Evolutionary conservation across 768 basidiomycete genomes (phyloP).

Genomic region (Suillus ampliporus): DNA sequence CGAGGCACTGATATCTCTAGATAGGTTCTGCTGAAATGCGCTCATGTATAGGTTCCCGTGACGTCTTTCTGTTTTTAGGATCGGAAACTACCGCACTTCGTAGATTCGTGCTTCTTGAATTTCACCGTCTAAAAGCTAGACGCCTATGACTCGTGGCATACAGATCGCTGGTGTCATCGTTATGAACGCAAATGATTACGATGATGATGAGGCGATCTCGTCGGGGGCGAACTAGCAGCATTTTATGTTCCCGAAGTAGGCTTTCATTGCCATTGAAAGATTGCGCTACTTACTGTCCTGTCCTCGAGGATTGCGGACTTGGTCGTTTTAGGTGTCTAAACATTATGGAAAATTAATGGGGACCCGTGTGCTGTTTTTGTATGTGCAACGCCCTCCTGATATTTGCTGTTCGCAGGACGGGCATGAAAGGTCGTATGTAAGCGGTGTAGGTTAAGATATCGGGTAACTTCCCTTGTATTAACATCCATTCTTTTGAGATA

Average conservation of each 20-base stretch:
- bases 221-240: neutral
- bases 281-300: neutral
- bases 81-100: neutral
- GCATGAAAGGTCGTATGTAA: neutral
- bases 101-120: neutral
- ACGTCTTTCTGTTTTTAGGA: constrained; percentile 1
- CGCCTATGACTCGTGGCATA: neutral
- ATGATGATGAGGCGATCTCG: neutral
- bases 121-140: neutral
- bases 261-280: no score
- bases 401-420: neutral
- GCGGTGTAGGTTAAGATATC: neutral
- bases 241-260: neutral
- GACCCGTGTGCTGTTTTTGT: constrained; percentile 6
- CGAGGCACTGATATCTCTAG: constrained; percentile 3
- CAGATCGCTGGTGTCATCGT: neutral
- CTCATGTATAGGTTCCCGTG: neutral
- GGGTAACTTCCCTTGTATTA: neutral
- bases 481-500: neutral
- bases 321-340: neutral
- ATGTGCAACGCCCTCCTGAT: neutral
- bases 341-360: neutral
- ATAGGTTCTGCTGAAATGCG: neutral
- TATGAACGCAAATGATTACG: no score
- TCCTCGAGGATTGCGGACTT: neutral